phyloP scores from a whole-genome alignment of 257 asterid species.

The Penstemon davidsonii region DNA sequence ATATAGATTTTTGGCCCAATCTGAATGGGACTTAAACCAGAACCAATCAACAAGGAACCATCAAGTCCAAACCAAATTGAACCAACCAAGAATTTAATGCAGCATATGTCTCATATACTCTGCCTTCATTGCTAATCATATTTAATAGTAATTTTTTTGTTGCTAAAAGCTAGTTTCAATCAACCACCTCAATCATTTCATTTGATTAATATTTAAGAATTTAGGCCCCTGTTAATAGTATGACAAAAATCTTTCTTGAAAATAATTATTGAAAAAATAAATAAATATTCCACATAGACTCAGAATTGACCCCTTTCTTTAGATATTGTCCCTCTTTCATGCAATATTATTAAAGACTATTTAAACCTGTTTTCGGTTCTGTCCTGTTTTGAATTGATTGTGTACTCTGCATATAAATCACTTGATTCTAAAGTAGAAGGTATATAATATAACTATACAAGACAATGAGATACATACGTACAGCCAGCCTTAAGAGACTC shows the following conservation, averaged over 20 bases:
- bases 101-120: conserved; percentile 7
- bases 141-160: not conserved
- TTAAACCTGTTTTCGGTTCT: conserved; percentile 22
- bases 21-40: too few relatives aligned
- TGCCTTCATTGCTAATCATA: conserved; percentile 15
- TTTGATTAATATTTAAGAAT: conserved; percentile 26
- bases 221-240: conserved; percentile 15
- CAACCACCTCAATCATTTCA: conserved; percentile 50
- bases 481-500: conserved; percentile 68
- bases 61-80: conserved; percentile 34
- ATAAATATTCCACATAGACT: not conserved
- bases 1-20: too few relatives aligned
- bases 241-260: too few relatives aligned
- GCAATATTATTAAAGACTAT: not conserved
- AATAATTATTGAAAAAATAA: not conserved
- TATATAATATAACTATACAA: too few relatives aligned
- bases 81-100: conserved; percentile 38
- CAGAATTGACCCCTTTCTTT: conserved; percentile 23
- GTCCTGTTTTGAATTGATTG: conserved; percentile 32
- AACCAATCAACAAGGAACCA: too few relatives aligned
- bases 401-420: conserved; percentile 31
- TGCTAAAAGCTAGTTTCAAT: not conserved
- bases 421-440: not conserved
- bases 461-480: conserved; percentile 64
- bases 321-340: not conserved